A percentile compares a stretch with the other conserved stretches of the same genome.
phyloP scores from a whole-genome alignment of 2,329 filamentous ascomycete species.

The Colletotrichum sp. region DNA sequence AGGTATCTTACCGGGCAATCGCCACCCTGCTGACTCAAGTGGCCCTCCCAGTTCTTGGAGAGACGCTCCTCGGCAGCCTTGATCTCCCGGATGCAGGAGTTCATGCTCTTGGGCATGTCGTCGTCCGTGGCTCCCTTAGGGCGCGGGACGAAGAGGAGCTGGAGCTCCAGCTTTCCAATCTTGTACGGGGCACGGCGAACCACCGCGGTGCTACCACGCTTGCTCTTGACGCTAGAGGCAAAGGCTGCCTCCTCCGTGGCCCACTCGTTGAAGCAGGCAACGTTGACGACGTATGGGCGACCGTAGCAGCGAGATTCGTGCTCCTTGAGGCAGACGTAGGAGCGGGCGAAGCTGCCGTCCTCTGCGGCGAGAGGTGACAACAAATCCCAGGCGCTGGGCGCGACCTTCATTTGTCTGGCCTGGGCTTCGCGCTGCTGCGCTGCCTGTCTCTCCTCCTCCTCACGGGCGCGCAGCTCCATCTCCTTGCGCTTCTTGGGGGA shows the following conservation, averaged over 20 bases:
- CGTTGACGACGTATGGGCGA: constrained; percentile 83
- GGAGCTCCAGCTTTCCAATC: constrained; percentile 91
- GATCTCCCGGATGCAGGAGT: constrained; percentile 91
- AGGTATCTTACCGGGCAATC: constrained; percentile 85
- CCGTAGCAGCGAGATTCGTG: constrained; percentile 90
- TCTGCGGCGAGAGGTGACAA: constrained; percentile 85
- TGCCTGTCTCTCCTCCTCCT: constrained; percentile 78
- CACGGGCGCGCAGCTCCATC: constrained; percentile 81
- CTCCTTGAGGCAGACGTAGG: constrained; percentile 93
- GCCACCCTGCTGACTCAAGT: constrained; percentile 93
- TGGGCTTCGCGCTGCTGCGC: constrained; percentile 69
- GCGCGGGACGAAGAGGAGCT: constrained; percentile 92
- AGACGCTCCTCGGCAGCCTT: constrained; percentile 85
- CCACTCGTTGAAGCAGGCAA: constrained; percentile 99
- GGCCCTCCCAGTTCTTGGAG: constrained; percentile 82
- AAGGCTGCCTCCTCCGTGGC: constrained; percentile 82
- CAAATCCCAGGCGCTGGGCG: constrained; percentile 83
- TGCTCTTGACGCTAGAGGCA: constrained; percentile 91
- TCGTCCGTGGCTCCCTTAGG: constrained; percentile 87
- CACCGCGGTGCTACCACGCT: constrained; percentile 74
- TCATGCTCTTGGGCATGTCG: constrained; percentile 99
- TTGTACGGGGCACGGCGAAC: constrained; percentile 93
- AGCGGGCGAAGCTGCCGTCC: constrained; percentile 92
- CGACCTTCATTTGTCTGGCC: constrained; percentile 64
- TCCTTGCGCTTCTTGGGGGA: constrained; percentile 98